A percentile compares a stretch with the other conserved stretches of the same genome.
Evolutionary conservation across 2,329 filamentous ascomycete species (phyloP).

Genomic region (Xylaria sp.): DNA sequence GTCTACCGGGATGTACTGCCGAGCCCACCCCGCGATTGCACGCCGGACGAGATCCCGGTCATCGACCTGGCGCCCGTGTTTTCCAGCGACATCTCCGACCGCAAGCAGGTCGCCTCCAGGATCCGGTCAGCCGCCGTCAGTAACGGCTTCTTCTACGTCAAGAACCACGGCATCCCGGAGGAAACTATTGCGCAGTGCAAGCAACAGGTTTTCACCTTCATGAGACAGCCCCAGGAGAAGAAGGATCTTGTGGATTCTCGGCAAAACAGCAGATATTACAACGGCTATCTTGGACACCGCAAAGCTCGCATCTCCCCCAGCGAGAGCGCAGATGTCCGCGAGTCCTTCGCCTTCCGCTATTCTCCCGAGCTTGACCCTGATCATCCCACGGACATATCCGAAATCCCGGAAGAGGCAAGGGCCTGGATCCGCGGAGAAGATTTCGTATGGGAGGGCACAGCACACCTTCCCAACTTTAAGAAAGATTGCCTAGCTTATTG

Average conservation of each 20-base stretch:
- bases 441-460: constrained; percentile 55
- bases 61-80: constrained; percentile 53
- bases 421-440: constrained; percentile 49
- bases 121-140: constrained; percentile 51
- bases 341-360: constrained; percentile 56
- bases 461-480: constrained; percentile 52
- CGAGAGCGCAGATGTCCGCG: constrained; percentile 54
- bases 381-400: constrained; percentile 41
- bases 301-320: constrained; percentile 52
- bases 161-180: constrained; percentile 50
- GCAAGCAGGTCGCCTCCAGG: constrained; percentile 43
- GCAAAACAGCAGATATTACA: constrained; percentile 46
- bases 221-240: constrained; percentile 46
- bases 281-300: constrained; percentile 49
- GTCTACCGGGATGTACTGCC: constrained; percentile 39
- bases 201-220: constrained; percentile 46
- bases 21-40: constrained; percentile 35
- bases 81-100: constrained; percentile 39
- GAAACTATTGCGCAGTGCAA: constrained; percentile 39
- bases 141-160: constrained; percentile 60
- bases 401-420: constrained; percentile 48
- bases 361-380: constrained; percentile 55
- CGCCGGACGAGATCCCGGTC: constrained; percentile 52
- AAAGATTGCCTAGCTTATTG: constrained; percentile 51
- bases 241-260: constrained; percentile 45